Base-by-base conservation (phyloP, 2,329 filamentous ascomycete species). In the Alternaria triticimaculans region DNA sequence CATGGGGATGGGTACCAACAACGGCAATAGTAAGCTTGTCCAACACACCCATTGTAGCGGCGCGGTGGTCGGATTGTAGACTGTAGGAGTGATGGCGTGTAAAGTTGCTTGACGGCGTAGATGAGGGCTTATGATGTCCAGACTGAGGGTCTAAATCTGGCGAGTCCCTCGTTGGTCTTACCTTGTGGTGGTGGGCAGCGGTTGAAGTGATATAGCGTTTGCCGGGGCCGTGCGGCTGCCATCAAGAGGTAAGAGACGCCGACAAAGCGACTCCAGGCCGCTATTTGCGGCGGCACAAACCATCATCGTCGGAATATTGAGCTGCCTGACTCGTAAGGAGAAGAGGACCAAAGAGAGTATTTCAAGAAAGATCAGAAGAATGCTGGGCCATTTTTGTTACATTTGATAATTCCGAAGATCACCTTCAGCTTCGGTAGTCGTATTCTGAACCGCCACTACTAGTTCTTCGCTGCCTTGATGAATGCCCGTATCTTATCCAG, bases 401-500 rank as follows among this genome's bases (percentile, higher is more conserved):
- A 46, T 15, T 25, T n/a, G 28, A 23, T 37, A 5, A 23, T 37
- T 6, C 37, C 1, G 37, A 41, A 41, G 9, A 41, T 2, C 3
- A 12, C 18, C 49, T 51, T 14, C 7, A 21, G 26, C 15, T 25
- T 21, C 18, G 25, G 3, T 20, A 21, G 14, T 37, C n/a, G 6
- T 26, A 6, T 18, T 33, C 12, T 12, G 14, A 49, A 25, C 15
- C 25, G 18, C 33, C 58, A 58, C 28, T 60, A 50, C 58, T 66
- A 60, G 15, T 63, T 63, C 64, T 79, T 96, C 0, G 90, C 92
- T 37, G 89, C 88, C 76, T 88, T 87, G 44, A 98, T 85, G 80
- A 99, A 99, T 5, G 87, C 88, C 67, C 85, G 84, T 70, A 99
- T 98, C 83, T 91, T 96, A 18, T 88, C 87, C 61, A 95, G 73